Evolutionary conservation across 352 stramenopile genomes (phyloP), one percentile per base, ranked within the genome.

Genomic region (Aphanomyces euteiches): DNA sequence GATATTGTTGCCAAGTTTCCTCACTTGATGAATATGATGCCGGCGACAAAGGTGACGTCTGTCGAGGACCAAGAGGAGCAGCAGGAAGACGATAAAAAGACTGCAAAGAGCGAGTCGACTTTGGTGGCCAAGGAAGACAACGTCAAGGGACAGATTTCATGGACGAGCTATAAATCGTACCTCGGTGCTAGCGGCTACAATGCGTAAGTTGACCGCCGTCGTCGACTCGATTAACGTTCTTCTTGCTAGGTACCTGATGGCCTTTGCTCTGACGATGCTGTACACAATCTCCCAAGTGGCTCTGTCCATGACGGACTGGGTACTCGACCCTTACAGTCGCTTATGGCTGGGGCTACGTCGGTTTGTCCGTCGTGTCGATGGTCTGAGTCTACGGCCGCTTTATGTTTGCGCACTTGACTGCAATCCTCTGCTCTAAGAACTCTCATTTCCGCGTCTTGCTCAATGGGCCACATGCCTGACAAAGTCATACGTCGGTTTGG

Each of bases 141-240:
- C n/a, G 67, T 77, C 57, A 73, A 73, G 43, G 74, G 74, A 63
- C 63, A 69, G 13, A 72, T 79, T 28, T 77, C 67, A 56, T 65
- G 66, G 54, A 73, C 72, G 21, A 79, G 72, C 36, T 79, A 79
- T 63, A 68, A 68, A 37, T 73, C 66, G 50, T 79, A 79, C 67
- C 74, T 79, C 65, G 74, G 74, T 48, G 72, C 74, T 56, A 79
- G 61, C 1, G 74, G 74, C 3, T 77, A 47, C 57, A 79, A 79
- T 43, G 74, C 72, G 50, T 58, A 58, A 17, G 45, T 28, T 28
- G 28, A 28, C 28, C 28, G 0, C 2, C 28, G 28, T 28, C 28
- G 28, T 28, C 28, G 28, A 28, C 28, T 28, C 28, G 1, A 28
- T 28, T 28, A 2, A 28, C 28, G 28, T 28, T 28, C 28, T 28